Conservation (phyloP, 495 filamentous ascomycete species). For the Bacidia gigantensis region DNA sequence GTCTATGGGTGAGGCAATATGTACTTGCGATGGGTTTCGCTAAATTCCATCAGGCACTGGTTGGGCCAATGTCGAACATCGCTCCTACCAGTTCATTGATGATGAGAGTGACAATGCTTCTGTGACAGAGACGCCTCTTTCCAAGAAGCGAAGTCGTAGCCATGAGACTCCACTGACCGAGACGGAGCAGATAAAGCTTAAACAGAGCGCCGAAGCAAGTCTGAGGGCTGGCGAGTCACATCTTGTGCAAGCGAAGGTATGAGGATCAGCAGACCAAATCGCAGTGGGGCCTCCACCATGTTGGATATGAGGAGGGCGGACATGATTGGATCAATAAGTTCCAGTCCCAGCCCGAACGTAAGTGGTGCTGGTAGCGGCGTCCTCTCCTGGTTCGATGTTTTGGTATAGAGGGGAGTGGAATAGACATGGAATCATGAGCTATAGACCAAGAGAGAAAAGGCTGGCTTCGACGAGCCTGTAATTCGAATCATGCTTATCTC, state of each 20-base stretch:
- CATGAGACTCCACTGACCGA: slow-evolving; percentile 31
- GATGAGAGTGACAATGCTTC: slow-evolving; percentile 41
- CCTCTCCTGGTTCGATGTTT: not conserved
- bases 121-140: slow-evolving; percentile 48
- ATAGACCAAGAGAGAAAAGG: not conserved
- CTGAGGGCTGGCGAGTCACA: slow-evolving; percentile 17
- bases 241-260: slow-evolving; percentile 13
- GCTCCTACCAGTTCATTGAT: slow-evolving; percentile 56
- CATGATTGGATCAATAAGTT: slow-evolving; percentile 1
- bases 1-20: slow-evolving; percentile 10
- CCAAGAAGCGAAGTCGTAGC: slow-evolving; percentile 42
- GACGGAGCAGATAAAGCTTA: slow-evolving; percentile 30
- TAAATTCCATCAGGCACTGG: no score
- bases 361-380: not conserved
- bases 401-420: not conserved
- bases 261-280: not conserved
- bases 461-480: not conserved
- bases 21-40: no score
- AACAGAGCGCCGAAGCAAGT: slow-evolving; percentile 13
- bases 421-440: not conserved
- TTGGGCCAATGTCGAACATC: slow-evolving; percentile 67
- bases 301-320: not conserved
- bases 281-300: not conserved
- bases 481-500: not conserved
- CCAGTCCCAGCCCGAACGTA: not conserved